Base-by-base conservation (phyloP, 495 filamentous ascomycete species). In the Penicillium steckii region DNA sequence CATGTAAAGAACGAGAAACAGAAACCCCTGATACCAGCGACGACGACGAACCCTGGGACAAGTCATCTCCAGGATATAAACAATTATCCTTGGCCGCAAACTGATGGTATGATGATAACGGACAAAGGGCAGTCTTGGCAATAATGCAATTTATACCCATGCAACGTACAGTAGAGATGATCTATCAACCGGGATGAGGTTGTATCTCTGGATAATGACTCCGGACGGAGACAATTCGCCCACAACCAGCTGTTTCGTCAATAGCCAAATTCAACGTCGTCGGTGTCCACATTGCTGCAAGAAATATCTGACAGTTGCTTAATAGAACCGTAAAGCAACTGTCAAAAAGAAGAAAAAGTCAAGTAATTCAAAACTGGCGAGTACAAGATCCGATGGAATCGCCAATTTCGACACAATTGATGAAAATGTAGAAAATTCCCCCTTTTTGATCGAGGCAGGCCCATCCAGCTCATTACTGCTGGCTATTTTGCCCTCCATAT, bases 221-320 rank as follows among this genome's bases (percentile, higher is more conserved):
- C 55, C 62, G 59, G 50, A 22, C 21, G 5, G 8, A 17, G 42
- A 38, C 27, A 26, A 62, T 62, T 62, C 48, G 62, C 24, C 42
- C 53, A 24, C 25, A 48, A 33, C 6, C 26, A 24, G 46, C 32
- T 6, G 30, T 19, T 29, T 12, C 25, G 47, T 35, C 22, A 43
- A 41, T 51, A 53, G 41, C 12, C 54, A 51, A 59, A 57, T 22
- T 17, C 37, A 50, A 62, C 55, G 52, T 47, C 59, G 29, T 33
- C 24, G 25, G 18, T n/a, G 33, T 15, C 15, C 8, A 15, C 13
- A 37, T 8, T 15, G n/a, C 33, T 17, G 8, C 15, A 37, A n/a
- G 13, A 15, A n/a, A 5, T 37, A 6, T n/a, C 15, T 8, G 8
- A 13, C 13, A 15, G 8, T n/a, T n/a, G 15, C 33, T 17, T 37